Percentiles rank a stretch among this genome's conserved stretches.
Conservation (phyloP, 2,329 filamentous ascomycete genomes). For the Colletotrichum coccodes region DNA sequence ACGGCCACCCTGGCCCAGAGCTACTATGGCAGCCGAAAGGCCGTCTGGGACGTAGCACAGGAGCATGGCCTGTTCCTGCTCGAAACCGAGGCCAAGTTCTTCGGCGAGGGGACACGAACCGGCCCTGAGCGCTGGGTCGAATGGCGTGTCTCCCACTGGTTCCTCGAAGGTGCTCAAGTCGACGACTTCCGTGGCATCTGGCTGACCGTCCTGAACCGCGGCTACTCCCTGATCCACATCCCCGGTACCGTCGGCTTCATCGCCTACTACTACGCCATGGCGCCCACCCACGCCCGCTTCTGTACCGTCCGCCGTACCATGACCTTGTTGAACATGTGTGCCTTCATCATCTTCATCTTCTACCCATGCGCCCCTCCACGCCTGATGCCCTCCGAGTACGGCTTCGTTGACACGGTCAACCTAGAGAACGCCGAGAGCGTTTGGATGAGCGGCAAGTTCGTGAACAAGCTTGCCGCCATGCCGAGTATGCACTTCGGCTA, state of each 20-base stretch:
- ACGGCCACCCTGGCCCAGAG: constrained; percentile 62
- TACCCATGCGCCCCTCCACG: constrained; percentile 74
- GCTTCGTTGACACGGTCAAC: constrained; percentile 71
- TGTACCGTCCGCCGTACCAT: constrained; percentile 50
- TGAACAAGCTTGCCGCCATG: constrained; percentile 68
- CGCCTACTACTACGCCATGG: constrained; percentile 71
- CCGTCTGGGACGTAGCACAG: constrained; percentile 62
- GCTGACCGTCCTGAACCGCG: constrained; percentile 66
- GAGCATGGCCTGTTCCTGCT: constrained; percentile 65
- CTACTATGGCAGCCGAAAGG: constrained; percentile 54
- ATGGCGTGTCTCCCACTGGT: constrained; percentile 62
- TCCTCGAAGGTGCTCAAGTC: constrained; percentile 45
- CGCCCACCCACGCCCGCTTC: constrained; percentile 50
- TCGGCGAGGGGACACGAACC: constrained; percentile 27
- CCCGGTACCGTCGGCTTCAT: constrained; percentile 71
- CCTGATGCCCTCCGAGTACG: constrained; percentile 67
- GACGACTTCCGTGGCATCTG: constrained; percentile 32
- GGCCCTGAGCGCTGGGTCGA: constrained; percentile 58
- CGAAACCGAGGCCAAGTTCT: constrained; percentile 64
- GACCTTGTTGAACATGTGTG: constrained; percentile 69
- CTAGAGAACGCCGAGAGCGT: constrained; percentile 63
- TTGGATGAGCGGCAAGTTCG: constrained; percentile 71
- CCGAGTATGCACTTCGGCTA: constrained; percentile 68
- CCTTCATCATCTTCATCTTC: constrained; percentile 70
- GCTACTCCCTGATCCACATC: constrained; percentile 69